A percentile compares a stretch with the other conserved stretches of the same genome.
phyloP scores from a whole-genome alignment of 2,329 filamentous ascomycete genomes.

The Nigrospora oryzae region DNA sequence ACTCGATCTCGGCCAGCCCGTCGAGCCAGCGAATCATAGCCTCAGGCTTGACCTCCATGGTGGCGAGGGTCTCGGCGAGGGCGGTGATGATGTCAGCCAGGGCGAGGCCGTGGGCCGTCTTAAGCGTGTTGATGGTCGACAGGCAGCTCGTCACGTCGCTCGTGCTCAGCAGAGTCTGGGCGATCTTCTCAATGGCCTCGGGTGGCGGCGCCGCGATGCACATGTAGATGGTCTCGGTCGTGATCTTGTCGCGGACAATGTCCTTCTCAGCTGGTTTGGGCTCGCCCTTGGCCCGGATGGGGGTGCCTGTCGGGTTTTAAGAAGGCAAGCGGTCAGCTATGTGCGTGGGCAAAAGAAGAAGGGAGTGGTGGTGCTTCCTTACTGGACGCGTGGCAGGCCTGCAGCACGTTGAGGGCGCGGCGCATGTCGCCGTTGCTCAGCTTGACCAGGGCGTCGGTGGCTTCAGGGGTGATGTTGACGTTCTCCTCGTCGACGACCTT shows the following conservation, averaged over 20 bases:
- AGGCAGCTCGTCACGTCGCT: slow-evolving; percentile 85
- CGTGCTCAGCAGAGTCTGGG: slow-evolving; percentile 74
- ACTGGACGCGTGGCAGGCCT: slow-evolving; percentile 94
- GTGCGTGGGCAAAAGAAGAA: neutral
- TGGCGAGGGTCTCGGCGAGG: slow-evolving; percentile 71
- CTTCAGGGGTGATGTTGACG: slow-evolving; percentile 74
- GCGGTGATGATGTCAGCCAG: slow-evolving; percentile 89
- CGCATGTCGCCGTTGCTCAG: slow-evolving; percentile 96
- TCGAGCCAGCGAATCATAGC: slow-evolving; percentile 89
- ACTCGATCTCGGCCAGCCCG: slow-evolving; percentile 87
- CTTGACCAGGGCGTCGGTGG: slow-evolving; percentile 73
- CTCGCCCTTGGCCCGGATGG: slow-evolving; percentile 51
- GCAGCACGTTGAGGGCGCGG: slow-evolving; percentile 85
- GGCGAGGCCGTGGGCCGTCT: slow-evolving; percentile 76
- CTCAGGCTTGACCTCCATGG: slow-evolving; percentile 75
- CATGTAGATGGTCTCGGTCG: slow-evolving; percentile 92
- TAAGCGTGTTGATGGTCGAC: slow-evolving; percentile 79
- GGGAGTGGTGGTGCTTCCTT: slow-evolving; percentile 21
- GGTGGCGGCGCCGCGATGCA: slow-evolving; percentile 95
- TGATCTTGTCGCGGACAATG: slow-evolving; percentile 67
- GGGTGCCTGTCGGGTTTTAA: slow-evolving; percentile 30
- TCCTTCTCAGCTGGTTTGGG: slow-evolving; percentile 54
- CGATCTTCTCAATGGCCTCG: slow-evolving; percentile 75
- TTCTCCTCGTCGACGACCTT: slow-evolving; percentile 82
- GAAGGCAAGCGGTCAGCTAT: slow-evolving; percentile 1